Percentiles rank a stretch among this genome's conserved stretches.
These are phyloP conservation scores for Trifolium subterraneum DNA, from an alignment of 306 rosid species.

Conservation along the genomic window DNA sequence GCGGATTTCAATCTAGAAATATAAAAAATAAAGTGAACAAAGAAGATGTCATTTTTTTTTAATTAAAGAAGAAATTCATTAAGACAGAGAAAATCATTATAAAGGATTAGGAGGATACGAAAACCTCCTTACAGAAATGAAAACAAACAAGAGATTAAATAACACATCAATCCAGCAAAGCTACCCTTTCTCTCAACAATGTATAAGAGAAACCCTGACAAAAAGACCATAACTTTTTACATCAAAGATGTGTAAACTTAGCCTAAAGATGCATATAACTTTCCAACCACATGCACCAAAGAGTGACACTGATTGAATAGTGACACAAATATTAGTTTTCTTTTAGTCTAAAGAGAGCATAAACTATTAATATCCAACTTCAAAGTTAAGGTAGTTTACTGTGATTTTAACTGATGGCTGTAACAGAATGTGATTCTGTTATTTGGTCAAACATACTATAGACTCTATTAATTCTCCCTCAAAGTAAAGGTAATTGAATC, in stretches of 20 bases:
- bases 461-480: neutral
- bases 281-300: conserved; percentile 13
- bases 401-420: neutral
- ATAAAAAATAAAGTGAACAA: conserved; percentile 40
- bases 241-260: conserved; percentile 15
- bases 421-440: neutral
- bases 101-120: conserved; percentile 20
- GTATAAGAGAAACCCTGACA: conserved; percentile 24
- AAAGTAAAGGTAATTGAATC: neutral
- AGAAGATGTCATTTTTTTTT: conserved; percentile 22
- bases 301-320: conserved; percentile 5
- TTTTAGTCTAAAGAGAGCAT: conserved; percentile 8
- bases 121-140: conserved; percentile 27
- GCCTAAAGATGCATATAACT: conserved; percentile 3
- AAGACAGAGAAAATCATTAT: conserved; percentile 25
- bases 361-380: neutral
- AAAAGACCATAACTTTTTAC: conserved; percentile 2
- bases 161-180: conserved; percentile 34
- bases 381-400: neutral
- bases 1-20: conserved; percentile 87
- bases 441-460: neutral
- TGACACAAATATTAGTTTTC: neutral
- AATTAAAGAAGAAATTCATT: conserved; percentile 20
- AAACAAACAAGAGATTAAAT: conserved; percentile 10
- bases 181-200: conserved; percentile 9